Base-by-base conservation (phyloP, 176 grass and related monocot genomes). In the Dactylis glomerata region DNA sequence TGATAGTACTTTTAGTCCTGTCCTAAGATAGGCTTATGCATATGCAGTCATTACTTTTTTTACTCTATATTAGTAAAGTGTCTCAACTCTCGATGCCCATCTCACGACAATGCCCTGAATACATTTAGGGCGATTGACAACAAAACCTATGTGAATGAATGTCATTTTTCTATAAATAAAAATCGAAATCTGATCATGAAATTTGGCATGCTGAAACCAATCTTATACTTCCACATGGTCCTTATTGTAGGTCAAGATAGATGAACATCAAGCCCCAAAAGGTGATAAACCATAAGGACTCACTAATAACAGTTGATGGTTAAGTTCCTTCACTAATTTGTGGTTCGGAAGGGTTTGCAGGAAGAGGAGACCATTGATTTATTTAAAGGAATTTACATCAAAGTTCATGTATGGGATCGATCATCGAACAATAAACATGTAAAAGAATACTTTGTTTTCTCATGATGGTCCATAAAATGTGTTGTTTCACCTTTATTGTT, bases 191-290 rank as follows among this genome's bases (percentile, higher is more conserved):
- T 33, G 16, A 56, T 79, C 10, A 45, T 64, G 31, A 79, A 69
- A 2, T 13, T 79, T 90, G 52, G 73, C 44, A 17, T 73, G 49
- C 79, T 80, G 68, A 89, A 89, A 83, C 80, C 52, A 87, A 89
- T 82, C 87, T 87, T 72, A 67, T 81, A 73, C 62, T 81, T 81
- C 76, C 37, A 8, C 83, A 14, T 92, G 81, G 68, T 64, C 90
- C 72, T 88, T 93, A 24, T 94, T 97, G 92, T 97, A 97, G 92
- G 92, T 93, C 89, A 88, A 90, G 95, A 93, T 97, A 98, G 92
- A 98, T 95, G 92, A 98, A 92, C 87, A 57, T 84, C 92, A 85
- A 89, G 80, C 62, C 66, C 78, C 33, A 78, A 92, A 97, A 98
- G 87, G 95, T 91, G 95, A 81, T 90, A 77, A 54, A 76, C 52